Evolutionary conservation across 2,329 filamentous ascomycete genomes (phyloP).

Genomic region (Onygena corvina): DNA sequence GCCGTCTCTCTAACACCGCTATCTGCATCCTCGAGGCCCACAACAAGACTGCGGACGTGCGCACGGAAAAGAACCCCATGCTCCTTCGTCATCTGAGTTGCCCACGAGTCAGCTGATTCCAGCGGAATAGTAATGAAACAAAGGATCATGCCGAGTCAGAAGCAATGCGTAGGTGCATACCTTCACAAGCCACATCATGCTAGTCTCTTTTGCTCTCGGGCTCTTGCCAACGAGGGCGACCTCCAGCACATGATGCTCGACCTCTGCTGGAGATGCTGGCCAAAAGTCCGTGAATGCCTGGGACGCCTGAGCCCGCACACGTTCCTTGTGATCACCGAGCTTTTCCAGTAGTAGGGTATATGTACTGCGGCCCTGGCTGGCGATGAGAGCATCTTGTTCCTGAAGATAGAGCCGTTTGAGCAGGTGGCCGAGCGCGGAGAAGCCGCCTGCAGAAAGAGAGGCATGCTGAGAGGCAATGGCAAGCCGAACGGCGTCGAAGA

Average conservation of each 20-base stretch:
- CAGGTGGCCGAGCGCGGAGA: conserved; percentile 77
- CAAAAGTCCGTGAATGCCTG: conserved; percentile 70
- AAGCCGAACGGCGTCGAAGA: conserved; percentile 71
- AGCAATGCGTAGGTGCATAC: conserved; percentile 33
- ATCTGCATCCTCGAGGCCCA: conserved; percentile 80
- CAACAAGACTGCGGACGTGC: conserved; percentile 74
- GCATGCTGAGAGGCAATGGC: conserved; percentile 67
- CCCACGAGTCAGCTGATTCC: background rate
- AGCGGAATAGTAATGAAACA: background rate
- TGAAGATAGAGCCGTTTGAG: conserved; percentile 77
- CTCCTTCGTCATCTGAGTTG: conserved; percentile 63
- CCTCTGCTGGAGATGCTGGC: conserved; percentile 54
- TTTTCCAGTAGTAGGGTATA: conserved; percentile 69
- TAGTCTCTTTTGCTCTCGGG: conserved; percentile 68
- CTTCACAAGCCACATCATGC: conserved; percentile 73
- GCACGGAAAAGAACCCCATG: conserved; percentile 66
- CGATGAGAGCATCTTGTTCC: conserved; percentile 59
- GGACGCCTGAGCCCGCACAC: conserved; percentile 60
- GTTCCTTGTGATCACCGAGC: conserved; percentile 79
- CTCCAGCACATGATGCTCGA: conserved; percentile 69
- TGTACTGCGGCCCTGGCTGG: conserved; percentile 56
- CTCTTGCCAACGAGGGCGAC: conserved; percentile 69
- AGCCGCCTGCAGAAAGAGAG: conserved; percentile 66
- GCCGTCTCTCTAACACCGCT: conserved; percentile 74
- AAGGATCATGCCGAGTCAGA: background rate